These are phyloP conservation scores for Nyssa sinensis DNA, from an alignment of 148 eudicot genomes.

Conservation along the genomic window DNA sequence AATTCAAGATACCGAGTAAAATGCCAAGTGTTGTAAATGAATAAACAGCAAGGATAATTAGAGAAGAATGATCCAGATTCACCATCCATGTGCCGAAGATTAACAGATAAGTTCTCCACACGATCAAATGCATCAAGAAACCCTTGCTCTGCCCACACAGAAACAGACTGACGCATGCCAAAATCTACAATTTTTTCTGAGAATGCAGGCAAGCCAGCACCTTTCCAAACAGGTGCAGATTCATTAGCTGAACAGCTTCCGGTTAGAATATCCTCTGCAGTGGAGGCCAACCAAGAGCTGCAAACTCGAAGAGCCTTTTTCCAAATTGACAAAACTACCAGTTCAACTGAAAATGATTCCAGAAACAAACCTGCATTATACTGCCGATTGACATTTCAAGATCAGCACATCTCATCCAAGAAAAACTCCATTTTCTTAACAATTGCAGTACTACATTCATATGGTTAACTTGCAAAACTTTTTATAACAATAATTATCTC, in stretches of 20 bases:
- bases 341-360: slow-evolving; percentile 45
- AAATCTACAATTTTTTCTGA: slow-evolving; percentile 15
- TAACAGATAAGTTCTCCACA: slow-evolving; percentile 37
- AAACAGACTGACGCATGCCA: slow-evolving; percentile 28
- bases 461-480: neutral
- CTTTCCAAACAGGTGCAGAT: slow-evolving; percentile 11
- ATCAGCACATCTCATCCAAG: neutral
- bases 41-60: too few relatives aligned
- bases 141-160: slow-evolving; percentile 43
- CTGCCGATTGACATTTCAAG: slow-evolving; percentile 34
- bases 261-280: slow-evolving; percentile 10
- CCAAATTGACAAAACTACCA: slow-evolving; percentile 49
- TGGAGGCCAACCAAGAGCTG: slow-evolving; percentile 32
- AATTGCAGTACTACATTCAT: neutral
- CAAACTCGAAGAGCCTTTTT: slow-evolving; percentile 34
- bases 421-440: neutral
- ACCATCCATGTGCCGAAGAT: slow-evolving; percentile 37
- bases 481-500: neutral
- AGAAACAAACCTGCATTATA: slow-evolving; percentile 34
- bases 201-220: slow-evolving; percentile 14
- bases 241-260: slow-evolving; percentile 26
- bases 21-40: neutral
- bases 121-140: slow-evolving; percentile 42
- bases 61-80: slow-evolving; percentile 2
- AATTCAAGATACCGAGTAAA: neutral